These are phyloP conservation scores for Ogataea nakhonphanomensis DNA, from an alignment of 805 yeast genomes.

Conservation along the genomic window DNA sequence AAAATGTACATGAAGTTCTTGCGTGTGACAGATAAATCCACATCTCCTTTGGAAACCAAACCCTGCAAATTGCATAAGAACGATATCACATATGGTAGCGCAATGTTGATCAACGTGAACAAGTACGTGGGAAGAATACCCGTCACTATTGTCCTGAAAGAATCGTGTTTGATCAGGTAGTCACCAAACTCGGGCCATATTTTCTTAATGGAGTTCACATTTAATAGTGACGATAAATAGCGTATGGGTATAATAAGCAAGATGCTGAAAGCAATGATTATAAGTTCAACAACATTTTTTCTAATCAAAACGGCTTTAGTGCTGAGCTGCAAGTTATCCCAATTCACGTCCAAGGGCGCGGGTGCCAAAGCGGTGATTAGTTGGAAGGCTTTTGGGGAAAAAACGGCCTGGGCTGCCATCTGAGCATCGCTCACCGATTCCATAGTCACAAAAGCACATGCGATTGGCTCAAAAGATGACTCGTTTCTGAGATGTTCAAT, in stretches of 20 bases:
- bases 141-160: constrained; percentile 53
- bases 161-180: constrained; percentile 46
- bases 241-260: constrained; percentile 54
- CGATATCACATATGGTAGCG: constrained; percentile 53
- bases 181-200: constrained; percentile 59
- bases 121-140: constrained; percentile 62
- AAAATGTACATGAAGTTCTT: constrained; percentile 60
- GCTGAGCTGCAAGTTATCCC: constrained; percentile 57
- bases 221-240: constrained; percentile 54
- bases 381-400: constrained; percentile 85
- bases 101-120: constrained; percentile 50
- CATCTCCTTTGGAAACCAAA: constrained; percentile 52
- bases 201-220: constrained; percentile 51
- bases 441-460: constrained; percentile 80
- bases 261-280: constrained; percentile 47
- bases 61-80: constrained; percentile 51
- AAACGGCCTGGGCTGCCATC: constrained; percentile 93
- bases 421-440: constrained; percentile 93
- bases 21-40: constrained; percentile 52
- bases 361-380: constrained; percentile 87
- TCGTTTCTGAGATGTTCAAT: constrained; percentile 35
- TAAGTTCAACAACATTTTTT: constrained; percentile 30
- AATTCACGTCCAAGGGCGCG: constrained; percentile 90
- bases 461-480: constrained; percentile 38
- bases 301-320: constrained; percentile 35